Evolutionary conservation across 495 filamentous ascomycete species (phyloP).

Genomic region (Gamarada debralockiae): DNA sequence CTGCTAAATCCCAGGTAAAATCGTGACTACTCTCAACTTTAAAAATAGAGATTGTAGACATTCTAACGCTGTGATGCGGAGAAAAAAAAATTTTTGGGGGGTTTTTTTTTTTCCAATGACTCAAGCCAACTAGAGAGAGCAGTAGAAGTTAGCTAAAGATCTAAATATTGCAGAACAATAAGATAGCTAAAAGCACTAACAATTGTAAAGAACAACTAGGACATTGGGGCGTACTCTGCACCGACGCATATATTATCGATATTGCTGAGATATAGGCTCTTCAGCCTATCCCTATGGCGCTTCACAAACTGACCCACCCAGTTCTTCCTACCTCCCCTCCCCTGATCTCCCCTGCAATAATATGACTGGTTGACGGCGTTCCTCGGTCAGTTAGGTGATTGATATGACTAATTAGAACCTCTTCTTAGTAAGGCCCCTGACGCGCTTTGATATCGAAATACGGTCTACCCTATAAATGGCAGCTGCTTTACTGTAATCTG

Average conservation of each 20-base stretch:
- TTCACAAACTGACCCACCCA: slow-evolving; percentile 6
- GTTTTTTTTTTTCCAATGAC: slow-evolving; percentile 9
- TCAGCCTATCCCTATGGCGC: neutral
- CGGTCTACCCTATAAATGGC: neutral
- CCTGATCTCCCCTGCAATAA: slow-evolving; percentile 12
- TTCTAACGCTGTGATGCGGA: no score
- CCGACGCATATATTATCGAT: slow-evolving; percentile 4
- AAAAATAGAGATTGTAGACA: no score
- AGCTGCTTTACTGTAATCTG: neutral
- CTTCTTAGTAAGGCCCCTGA: slow-evolving; percentile 4
- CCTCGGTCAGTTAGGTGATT: slow-evolving; percentile 5
- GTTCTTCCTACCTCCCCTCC: slow-evolving; percentile 4
- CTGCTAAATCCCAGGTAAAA: no score
- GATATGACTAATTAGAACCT: slow-evolving; percentile 6
- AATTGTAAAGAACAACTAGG: slow-evolving; percentile 2
- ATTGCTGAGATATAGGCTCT: slow-evolving; percentile 12
- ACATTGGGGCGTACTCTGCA: slow-evolving; percentile 1
- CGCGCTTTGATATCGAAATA: neutral
- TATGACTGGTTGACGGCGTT: slow-evolving; percentile 8
- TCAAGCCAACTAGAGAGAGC: neutral
- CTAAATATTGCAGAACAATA: neutral
- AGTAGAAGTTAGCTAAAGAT: neutral
- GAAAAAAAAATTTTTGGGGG: no score
- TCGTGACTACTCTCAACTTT: no score
- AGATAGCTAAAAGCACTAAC: neutral